A percentile compares a stretch with the other conserved stretches of the same genome.
Conservation (phyloP, 2,329 filamentous ascomycete species). For the Ceratocystiopsis sp. region DNA sequence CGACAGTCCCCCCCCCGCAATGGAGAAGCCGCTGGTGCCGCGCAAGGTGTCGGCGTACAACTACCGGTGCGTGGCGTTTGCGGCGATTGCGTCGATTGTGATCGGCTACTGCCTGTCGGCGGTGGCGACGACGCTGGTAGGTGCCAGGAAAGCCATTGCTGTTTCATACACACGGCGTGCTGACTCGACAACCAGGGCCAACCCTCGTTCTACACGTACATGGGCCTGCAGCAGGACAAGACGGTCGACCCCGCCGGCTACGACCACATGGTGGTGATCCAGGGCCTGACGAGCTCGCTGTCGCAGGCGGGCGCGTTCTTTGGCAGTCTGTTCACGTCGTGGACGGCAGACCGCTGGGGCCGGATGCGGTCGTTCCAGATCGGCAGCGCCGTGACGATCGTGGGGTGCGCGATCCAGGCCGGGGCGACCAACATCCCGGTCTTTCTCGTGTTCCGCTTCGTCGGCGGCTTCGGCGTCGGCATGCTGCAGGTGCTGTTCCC, state of each 20-base stretch:
- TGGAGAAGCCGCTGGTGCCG: no score
- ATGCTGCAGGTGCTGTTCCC: conserved; percentile 2
- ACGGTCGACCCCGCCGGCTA: neutral
- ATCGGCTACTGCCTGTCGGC: conserved; percentile 2
- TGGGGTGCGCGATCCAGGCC: neutral
- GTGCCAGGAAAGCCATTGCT: no score
- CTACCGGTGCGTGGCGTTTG: conserved; percentile 1
- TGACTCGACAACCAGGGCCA: neutral
- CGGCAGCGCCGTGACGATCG: neutral
- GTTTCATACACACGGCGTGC: no score
- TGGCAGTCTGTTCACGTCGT: neutral
- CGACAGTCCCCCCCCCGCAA: no score
- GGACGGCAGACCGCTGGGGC: neutral
- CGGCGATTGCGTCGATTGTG: conserved; percentile 1
- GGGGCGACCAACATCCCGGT: conserved; percentile 1
- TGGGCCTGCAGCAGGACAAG: neutral
- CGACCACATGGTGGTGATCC: neutral
- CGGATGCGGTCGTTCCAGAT: conserved; percentile 1
- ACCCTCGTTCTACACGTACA: neutral
- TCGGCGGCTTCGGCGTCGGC: conserved; percentile 1
- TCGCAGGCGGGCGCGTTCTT: conserved; percentile 1
- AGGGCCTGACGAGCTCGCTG: conserved; percentile 1
- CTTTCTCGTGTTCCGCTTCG: neutral
- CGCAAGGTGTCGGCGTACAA: conserved; percentile 2
- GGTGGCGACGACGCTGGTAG: conserved; percentile 1